Conservation (phyloP, 1,284 basidiomycete genomes). For the Porogramme epimiltina region DNA sequence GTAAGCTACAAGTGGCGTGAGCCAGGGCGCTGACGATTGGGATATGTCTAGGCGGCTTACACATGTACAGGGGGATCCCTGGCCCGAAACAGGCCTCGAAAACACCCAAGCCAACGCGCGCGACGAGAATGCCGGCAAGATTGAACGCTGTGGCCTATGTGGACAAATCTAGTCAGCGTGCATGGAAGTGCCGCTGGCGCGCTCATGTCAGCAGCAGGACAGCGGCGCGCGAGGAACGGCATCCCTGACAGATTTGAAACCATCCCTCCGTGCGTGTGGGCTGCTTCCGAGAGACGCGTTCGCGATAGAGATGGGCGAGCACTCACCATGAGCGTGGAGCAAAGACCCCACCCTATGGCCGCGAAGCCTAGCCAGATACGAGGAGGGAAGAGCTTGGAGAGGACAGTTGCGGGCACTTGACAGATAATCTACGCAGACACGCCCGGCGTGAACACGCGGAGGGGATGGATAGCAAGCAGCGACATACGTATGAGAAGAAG, state of each 20-base stretch:
- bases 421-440: slow-evolving; percentile 56
- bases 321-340: slow-evolving; percentile 68
- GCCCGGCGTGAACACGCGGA: not conserved
- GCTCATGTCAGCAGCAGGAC: not conserved
- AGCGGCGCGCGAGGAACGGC: no score
- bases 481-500: slow-evolving; percentile 72
- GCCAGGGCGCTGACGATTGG: not conserved
- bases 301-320: not conserved
- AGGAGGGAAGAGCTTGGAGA: slow-evolving; percentile 69
- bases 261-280: no score
- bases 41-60: slow-evolving; percentile 34
- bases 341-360: slow-evolving; percentile 71
- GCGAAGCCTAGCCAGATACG: slow-evolving; percentile 65
- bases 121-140: slow-evolving; percentile 58
- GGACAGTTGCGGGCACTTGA: slow-evolving; percentile 68
- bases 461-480: not conserved
- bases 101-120: slow-evolving; percentile 62
- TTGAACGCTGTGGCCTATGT: slow-evolving; percentile 57
- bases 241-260: no score
- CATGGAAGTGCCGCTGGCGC: no score
- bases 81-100: slow-evolving; percentile 79
- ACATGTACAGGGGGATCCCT: slow-evolving; percentile 73
- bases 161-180: no score
- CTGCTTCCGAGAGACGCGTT: no score
- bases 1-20: slow-evolving; percentile 47